Evolutionary conservation across 148 eudicot species (phyloP), one percentile per base, ranked within the genome.

Genomic region (Rhododendron griersonianum): DNA sequence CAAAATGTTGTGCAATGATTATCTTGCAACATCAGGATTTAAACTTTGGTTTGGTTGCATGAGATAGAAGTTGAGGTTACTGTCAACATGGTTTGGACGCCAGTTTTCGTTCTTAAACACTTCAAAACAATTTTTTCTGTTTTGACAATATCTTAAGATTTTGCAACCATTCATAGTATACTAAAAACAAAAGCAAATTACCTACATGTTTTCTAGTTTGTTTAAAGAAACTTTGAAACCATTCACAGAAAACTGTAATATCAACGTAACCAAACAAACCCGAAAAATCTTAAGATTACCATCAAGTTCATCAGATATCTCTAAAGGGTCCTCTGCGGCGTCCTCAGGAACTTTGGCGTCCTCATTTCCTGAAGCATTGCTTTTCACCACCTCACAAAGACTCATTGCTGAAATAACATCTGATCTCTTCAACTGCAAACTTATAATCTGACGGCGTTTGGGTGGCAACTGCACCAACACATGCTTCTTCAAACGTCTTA

Each of bases 401-500:
- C 80, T 85, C 90, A 89, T 89, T 55, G 99, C 99, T 39, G 80
- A 79, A 85, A 75, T 80, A 84, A 98, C 90, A 86, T 98, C 95
- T 81, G 96, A 90, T 88, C 83, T 95, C 87, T 90, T 95, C 82
- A 98, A 86, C 55, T 89, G 90, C 85, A 98, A 84, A 57, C 86
- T 93, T 81, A 98, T 92, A 80, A 98, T 92, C 91, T 98, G 98
- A 78, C 99, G 91, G 14, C 99, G 96, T 87, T 91, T 93, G 47
- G 99, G 95, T n/a, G 98, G 99, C 89, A 98, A 89, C 87, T 98
- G 94, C 81, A 86, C 87, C 85, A 98, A 90, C 89, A 98, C 91
- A 87, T 95, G 96, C 88, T 94, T 96, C 93, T 98, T 98, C 91
- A 98, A 87, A 51, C 99, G 98, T 88, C 99, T 91, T 81, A 98